These are phyloP conservation scores for Westerdykella ornata DNA, from an alignment of 2,329 filamentous ascomycete species.

Conservation along the genomic window DNA sequence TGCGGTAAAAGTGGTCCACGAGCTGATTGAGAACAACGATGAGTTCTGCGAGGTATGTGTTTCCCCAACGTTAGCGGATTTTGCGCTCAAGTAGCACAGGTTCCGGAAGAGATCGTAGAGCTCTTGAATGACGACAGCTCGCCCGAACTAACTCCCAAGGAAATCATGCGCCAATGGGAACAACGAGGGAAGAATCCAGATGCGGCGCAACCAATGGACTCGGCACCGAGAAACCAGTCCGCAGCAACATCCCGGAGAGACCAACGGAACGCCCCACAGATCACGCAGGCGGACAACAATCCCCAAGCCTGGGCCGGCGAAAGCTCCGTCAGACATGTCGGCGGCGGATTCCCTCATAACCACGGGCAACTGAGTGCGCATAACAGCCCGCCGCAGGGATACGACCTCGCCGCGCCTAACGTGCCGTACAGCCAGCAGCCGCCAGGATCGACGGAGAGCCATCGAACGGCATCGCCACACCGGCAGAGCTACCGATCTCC, in stretches of 20 bases:
- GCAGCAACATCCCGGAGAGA: conserved; percentile 49
- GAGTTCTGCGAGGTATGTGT: conserved; percentile 87
- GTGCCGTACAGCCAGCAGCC: conserved; percentile 28
- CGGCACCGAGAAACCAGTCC: conserved; percentile 29
- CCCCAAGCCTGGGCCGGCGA: conserved; percentile 77
- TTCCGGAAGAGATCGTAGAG: conserved; percentile 83
- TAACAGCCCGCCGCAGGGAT: conserved; percentile 24
- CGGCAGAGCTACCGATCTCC: conserved; percentile 36
- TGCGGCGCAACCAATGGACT: conserved; percentile 50
- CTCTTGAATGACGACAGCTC: conserved; percentile 78
- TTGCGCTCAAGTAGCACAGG: conserved; percentile 49
- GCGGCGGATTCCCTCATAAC: conserved; percentile 20
- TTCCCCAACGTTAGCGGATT: neutral
- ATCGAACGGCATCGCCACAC: conserved; percentile 34
- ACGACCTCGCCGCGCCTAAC: conserved; percentile 30
- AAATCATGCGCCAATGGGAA: conserved; percentile 89
- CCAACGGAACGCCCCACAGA: conserved; percentile 47
- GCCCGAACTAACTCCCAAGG: conserved; percentile 89
- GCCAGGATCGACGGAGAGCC: conserved; percentile 30
- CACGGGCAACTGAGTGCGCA: conserved; percentile 15
- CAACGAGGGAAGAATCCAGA: conserved; percentile 64
- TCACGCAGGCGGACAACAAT: conserved; percentile 79
- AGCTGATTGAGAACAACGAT: conserved; percentile 86
- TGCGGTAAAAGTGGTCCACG: conserved; percentile 87
- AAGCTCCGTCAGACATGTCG: conserved; percentile 71